A percentile compares a stretch with the other conserved stretches of the same genome.
phyloP scores from a whole-genome alignment of 2,329 filamentous ascomycete species.

The Lachnellula arida region DNA sequence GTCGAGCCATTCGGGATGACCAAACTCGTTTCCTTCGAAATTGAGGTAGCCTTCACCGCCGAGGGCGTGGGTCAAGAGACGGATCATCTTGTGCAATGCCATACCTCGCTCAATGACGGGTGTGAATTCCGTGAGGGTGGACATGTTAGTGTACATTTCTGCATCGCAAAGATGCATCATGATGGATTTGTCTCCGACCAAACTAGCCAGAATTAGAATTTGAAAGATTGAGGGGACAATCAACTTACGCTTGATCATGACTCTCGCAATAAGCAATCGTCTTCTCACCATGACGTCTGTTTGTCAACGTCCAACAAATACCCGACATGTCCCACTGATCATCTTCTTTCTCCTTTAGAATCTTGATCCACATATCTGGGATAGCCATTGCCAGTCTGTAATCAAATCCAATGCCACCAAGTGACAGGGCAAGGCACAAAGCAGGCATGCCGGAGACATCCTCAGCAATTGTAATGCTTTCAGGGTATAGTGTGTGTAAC shows the following conservation, averaged over 20 bases:
- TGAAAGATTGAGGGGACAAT: neutral
- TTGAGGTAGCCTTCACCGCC: constrained; percentile 97
- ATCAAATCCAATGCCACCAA: constrained; percentile 94
- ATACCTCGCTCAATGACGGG: constrained; percentile 86
- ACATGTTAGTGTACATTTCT: constrained; percentile 98
- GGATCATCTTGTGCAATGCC: constrained; percentile 95
- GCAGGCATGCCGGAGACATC: constrained; percentile 98
- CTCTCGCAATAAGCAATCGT: constrained; percentile 97
- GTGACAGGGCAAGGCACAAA: constrained; percentile 77
- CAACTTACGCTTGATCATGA: constrained; percentile 87
- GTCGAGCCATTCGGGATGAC: constrained; percentile 97
- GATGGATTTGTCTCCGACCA: constrained; percentile 93
- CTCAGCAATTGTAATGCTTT: constrained; percentile 87
- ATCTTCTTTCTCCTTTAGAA: constrained; percentile 88
- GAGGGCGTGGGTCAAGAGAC: constrained; percentile 82
- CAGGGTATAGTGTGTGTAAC: constrained; percentile 84
- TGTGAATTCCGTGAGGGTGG: constrained; percentile 74
- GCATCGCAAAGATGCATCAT: constrained; percentile 99
- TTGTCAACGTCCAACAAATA: constrained; percentile 83
- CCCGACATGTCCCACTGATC: constrained; percentile 80
- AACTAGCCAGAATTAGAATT: constrained; percentile 43
- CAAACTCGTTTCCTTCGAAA: constrained; percentile 98
- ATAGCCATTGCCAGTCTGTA: constrained; percentile 97
- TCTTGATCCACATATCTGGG: constrained; percentile 99
- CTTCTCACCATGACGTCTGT: constrained; percentile 92